These are phyloP conservation scores for Populus pruinosa DNA, from an alignment of 345 rosid genomes.

Conservation along the genomic window DNA sequence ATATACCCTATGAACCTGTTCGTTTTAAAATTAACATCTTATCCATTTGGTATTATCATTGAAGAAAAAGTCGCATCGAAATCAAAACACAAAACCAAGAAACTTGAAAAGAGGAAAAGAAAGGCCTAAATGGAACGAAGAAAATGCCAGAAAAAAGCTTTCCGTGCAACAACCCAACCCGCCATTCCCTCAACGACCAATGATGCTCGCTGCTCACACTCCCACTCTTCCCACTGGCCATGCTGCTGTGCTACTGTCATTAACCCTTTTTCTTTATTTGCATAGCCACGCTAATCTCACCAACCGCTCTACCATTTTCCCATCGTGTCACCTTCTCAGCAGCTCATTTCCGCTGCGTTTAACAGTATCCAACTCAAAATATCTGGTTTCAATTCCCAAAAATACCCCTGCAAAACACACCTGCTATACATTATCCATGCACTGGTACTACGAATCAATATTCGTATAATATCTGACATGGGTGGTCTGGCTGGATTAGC, in stretches of 20 bases:
- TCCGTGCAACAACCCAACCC: not conserved
- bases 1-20: not conserved
- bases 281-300: slow-evolving; percentile 16
- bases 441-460: no score
- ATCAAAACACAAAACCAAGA: not conserved
- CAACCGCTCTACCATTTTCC: not conserved
- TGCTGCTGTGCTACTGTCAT: not conserved
- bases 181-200: not conserved
- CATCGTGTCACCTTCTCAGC: slow-evolving; percentile 12
- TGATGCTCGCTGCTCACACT: not conserved
- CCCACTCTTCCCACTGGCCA: not conserved
- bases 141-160: slow-evolving; percentile 17
- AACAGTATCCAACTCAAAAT: not conserved
- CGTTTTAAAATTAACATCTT: no score
- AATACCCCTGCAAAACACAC: not conserved
- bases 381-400: not conserved
- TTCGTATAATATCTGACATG: no score
- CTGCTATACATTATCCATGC: no score
- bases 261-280: not conserved
- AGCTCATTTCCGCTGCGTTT: not conserved
- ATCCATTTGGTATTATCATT: not conserved
- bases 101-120: not conserved
- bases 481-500: no score
- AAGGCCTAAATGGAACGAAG: slow-evolving; percentile 11
- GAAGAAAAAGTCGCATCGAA: not conserved